Base-by-base conservation (phyloP, 1,139 yeast genomes). In the Blastobotrys arbuscula region DNA sequence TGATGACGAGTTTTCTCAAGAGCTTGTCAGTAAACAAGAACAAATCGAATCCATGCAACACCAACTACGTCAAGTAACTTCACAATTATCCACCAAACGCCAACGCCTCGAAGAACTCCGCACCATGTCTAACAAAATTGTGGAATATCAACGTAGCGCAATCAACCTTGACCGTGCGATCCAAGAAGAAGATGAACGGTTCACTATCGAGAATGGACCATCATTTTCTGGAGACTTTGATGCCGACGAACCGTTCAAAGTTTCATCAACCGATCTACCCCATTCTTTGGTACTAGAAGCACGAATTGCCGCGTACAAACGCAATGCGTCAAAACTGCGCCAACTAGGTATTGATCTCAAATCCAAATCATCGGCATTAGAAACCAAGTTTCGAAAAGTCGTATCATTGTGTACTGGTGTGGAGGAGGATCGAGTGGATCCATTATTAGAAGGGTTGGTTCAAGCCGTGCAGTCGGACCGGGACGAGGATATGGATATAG, bases 361-460 rank as follows among this genome's bases (percentile, higher is more conserved):
- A 39, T 67, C 74, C 34, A 74, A 79, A 15, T 78, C 82, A 7
- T 74, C 79, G 36, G 83, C 78, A 54, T 72, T 90, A 50, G 96
- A 95, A 53, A 75, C 81, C 33, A 90, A 90, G 64, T 92, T 89
- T 69, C 81, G 94, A 60, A 78, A 86, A 59, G 96, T 92, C 20
- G 92, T 92, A 36, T 82, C 96, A 40, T 74, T 88, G 50, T 90
- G 97, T 70, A 85, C 96, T 3, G 92, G 94, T 19, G 94, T 89
- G 23, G 87, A 81, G 42, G 83, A 79, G 49, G 73, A 70, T 21
- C 84, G 84, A 57, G 96, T 90, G 38, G 98, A 92, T 64, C 79
- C 78, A 51, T 75, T 92, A 59, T 74, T 92, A 50, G 94, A 85
- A 56, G 95, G 94, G 3, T 74, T 92, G 46, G 77, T 92, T 26